Evolutionary conservation across 768 basidiomycete genomes (phyloP).

Genomic region (Mycena pura): DNA sequence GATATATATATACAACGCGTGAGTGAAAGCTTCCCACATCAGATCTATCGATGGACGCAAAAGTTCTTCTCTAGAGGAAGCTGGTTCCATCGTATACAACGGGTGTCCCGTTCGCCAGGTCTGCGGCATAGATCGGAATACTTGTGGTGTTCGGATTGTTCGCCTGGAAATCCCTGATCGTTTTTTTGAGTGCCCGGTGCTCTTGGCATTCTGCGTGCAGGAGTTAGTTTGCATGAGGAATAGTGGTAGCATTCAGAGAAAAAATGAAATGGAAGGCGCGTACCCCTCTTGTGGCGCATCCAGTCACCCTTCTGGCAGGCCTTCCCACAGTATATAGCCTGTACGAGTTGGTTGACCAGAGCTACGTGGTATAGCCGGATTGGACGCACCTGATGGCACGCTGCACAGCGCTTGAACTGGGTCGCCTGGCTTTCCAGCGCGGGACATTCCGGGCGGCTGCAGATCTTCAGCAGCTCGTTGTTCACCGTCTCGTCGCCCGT

Average conservation of each 20-base stretch:
- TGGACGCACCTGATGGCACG: constrained; percentile 37
- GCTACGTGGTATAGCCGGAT: too few relatives aligned
- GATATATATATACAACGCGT: too few relatives aligned
- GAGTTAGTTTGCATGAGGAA: too few relatives aligned
- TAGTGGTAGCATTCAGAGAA: too few relatives aligned
- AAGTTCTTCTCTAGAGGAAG: too few relatives aligned
- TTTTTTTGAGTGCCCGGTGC: not conserved
- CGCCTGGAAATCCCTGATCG: not conserved
- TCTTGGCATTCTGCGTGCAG: not conserved
- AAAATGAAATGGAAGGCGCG: not conserved
- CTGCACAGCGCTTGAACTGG: constrained; percentile 40
- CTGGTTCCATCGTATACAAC: not conserved
- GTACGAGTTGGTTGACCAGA: too few relatives aligned
- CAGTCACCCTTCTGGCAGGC: constrained; percentile 39
- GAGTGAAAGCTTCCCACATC: too few relatives aligned
- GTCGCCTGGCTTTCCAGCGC: constrained; percentile 29
- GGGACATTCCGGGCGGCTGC: constrained; percentile 30
- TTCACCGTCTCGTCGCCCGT: constrained; percentile 21
- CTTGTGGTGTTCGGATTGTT: not conserved
- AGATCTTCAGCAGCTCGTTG: constrained; percentile 29
- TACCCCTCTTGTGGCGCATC: constrained; percentile 31
- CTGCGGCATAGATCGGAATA: not conserved
- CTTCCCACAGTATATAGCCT: constrained; percentile 35
- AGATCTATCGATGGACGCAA: too few relatives aligned
- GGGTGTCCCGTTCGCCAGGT: not conserved